These are phyloP conservation scores for Daldinia eschscholtzii DNA, from an alignment of 2,329 filamentous ascomycete species.

Conservation along the genomic window DNA sequence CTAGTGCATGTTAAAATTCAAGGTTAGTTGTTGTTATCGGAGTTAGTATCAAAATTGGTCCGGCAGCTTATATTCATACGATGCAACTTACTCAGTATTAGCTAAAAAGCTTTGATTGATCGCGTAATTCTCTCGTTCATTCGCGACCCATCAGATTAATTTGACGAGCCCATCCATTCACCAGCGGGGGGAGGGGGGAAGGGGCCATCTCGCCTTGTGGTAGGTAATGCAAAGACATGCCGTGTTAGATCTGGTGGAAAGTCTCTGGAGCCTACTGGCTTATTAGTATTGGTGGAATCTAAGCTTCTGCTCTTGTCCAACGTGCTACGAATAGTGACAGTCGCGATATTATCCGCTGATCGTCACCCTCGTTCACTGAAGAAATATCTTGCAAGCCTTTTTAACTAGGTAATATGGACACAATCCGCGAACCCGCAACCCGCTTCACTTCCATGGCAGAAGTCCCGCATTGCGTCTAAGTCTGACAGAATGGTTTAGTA, in stretches of 20 bases:
- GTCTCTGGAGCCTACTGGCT: background rate
- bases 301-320: constrained; percentile 2
- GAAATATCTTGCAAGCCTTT: background rate
- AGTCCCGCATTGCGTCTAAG: background rate
- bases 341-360: constrained; percentile 9
- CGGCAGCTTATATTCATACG: background rate
- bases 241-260: constrained; percentile 2
- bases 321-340: constrained; percentile 4
- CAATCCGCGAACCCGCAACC: constrained; percentile 6
- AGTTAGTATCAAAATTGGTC: constrained; percentile 5
- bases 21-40: no score
- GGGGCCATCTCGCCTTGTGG: constrained; percentile 6
- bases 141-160: background rate
- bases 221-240: constrained; percentile 6
- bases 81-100: background rate
- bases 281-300: constrained; percentile 1
- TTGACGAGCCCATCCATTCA: background rate
- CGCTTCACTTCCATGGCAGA: background rate
- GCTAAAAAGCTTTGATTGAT: background rate
- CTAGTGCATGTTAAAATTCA: background rate
- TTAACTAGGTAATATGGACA: background rate
- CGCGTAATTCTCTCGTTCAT: background rate
- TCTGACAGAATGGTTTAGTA: background rate
- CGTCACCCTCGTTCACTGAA: background rate
- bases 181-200: background rate